Conservation (phyloP, 1,139 yeast genomes). For the Kurtzmaniella quercitrusa region DNA sequence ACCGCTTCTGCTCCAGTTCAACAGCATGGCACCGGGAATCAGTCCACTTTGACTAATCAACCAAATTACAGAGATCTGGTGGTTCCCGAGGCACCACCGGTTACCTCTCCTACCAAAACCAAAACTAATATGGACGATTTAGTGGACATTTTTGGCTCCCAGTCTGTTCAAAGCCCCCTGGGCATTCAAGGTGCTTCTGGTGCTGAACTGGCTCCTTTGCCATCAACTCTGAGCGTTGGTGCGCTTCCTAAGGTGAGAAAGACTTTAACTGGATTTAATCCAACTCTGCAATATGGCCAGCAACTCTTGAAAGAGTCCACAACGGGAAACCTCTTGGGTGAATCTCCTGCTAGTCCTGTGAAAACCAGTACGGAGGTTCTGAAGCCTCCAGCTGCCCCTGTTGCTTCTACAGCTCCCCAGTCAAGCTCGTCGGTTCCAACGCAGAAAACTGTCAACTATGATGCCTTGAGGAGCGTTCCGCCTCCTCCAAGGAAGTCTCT, state of each 20-base stretch:
- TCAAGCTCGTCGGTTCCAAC: neutral
- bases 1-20: conserved; percentile 8
- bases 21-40: neutral
- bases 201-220: conserved; percentile 7
- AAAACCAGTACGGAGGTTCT: neutral
- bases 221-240: conserved; percentile 32
- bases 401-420: conserved; percentile 7
- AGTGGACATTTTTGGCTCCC: conserved; percentile 52
- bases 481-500: conserved; percentile 33
- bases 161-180: conserved; percentile 20
- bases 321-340: conserved; percentile 15
- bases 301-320: conserved; percentile 31
- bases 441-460: conserved; percentile 30
- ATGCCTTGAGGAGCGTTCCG: conserved; percentile 46
- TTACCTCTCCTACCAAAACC: conserved; percentile 13
- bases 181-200: too few species aligned
- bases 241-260: conserved; percentile 38
- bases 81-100: neutral
- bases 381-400: conserved; percentile 4
- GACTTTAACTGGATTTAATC: conserved; percentile 40
- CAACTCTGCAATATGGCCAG: conserved; percentile 72
- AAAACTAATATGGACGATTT: conserved; percentile 64
- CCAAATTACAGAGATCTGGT: too few species aligned
- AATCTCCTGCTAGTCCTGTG: conserved; percentile 4
- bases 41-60: neutral